Percentiles rank a stretch among this genome's conserved stretches.
These are phyloP conservation scores for Daldinia grandis DNA, from an alignment of 495 filamentous ascomycete genomes.

Conservation along the genomic window DNA sequence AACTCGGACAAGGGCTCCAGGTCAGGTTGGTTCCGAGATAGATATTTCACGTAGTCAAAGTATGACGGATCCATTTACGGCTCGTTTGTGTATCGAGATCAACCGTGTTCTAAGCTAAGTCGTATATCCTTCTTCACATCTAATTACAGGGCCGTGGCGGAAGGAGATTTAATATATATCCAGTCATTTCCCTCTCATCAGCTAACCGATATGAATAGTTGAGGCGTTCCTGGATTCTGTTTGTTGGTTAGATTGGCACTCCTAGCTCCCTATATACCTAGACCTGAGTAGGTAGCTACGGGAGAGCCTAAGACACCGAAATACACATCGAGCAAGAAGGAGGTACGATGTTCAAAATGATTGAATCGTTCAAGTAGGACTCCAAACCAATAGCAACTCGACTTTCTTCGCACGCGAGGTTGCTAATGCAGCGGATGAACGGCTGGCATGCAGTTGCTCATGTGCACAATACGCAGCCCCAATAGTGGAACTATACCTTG, in stretches of 20 bases:
- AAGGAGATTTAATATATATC: background rate
- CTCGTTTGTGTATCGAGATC: background rate
- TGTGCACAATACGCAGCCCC: background rate
- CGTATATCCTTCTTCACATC: background rate
- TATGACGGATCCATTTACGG: background rate
- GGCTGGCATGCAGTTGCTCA: background rate
- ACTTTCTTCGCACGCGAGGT: background rate
- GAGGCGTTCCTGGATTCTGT: background rate
- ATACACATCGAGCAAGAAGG: background rate
- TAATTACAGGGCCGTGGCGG: background rate
- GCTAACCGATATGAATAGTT: background rate
- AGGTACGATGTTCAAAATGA: background rate
- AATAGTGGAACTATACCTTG: background rate
- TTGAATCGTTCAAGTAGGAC: background rate
- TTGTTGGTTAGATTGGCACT: background rate
- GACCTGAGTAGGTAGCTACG: too few species aligned
- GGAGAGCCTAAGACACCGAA: too few species aligned
- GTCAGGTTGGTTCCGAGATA: background rate
- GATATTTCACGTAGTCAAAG: conserved; percentile 5
- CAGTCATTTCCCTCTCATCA: background rate
- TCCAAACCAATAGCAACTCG: background rate
- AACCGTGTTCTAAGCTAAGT: background rate
- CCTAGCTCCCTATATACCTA: background rate
- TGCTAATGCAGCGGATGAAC: background rate
- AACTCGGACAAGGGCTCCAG: background rate